Evolutionary conservation across 108 stramenopile genomes (phyloP), one percentile per base, ranked within the genome.

Genomic region (Pseudonitzschia delicatissima): DNA sequence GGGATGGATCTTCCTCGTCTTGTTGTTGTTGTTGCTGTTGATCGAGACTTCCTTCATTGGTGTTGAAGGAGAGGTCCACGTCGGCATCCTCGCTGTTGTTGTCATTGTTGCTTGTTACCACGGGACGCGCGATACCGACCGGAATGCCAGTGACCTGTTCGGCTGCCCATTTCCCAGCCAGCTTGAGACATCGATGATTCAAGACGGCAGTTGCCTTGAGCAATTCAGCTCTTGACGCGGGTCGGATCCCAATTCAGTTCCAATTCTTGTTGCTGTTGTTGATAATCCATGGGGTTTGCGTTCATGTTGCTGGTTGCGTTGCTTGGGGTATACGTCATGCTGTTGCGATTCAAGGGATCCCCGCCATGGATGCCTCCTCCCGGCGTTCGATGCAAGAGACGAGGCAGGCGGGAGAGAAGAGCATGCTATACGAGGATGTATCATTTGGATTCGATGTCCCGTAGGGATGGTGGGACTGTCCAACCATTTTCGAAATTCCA

Each of bases 101-200:
- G 35, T 21, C 35, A 1, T 59, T 39, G 34, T 53, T 20, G 3
- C 32, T 34, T 17, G 17, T 20, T 26, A 53, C 39, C 9, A 59
- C 36, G 35, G 58, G 21, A 29, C 6, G 25, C 11, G 62, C 52
- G 15, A 44, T 50, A 27, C 49, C 42, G 57, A 47, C 50, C 17
- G 55, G 53, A 52, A 92, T 67, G 0, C 88, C 90, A 37, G 85
- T 67, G 31, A 86, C 59, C 70, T 92, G 90, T 50, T 90, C 90
- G 28, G 87, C 81, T 11, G 90, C 88, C 88, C 88, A 95, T 47
- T 87, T 83, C 63, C 87, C 74, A 0, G 88, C 86, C 33, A 89
- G 39, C 66, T 90, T 90, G 49, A 92, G 71, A 23, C 89, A 67
- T 17, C 71, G 57, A 49, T 83, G 76, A 11, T 58, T 51, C 33